Percentiles rank a stretch among this genome's conserved stretches.
Evolutionary conservation across 2,329 filamentous ascomycete genomes (phyloP).

Genomic region (Pseudodiploospora longispora): DNA sequence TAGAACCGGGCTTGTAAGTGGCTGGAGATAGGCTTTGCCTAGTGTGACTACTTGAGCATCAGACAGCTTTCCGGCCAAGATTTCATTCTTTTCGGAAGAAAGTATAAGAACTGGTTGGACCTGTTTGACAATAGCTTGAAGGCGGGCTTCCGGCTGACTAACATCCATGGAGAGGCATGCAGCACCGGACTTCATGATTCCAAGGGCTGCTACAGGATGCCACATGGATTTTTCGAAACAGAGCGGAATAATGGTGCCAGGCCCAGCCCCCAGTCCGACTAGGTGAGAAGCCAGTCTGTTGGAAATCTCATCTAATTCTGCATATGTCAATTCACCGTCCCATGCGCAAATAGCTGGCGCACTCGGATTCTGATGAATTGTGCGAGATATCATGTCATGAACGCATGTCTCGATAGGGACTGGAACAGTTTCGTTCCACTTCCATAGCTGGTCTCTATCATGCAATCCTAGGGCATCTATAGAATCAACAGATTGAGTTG

Average conservation of each 20-base stretch:
- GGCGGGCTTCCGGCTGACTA: slow-evolving; percentile 11
- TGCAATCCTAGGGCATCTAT: slow-evolving; percentile 7
- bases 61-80: slow-evolving; percentile 5
- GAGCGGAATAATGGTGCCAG: slow-evolving; percentile 16
- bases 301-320: slow-evolving; percentile 21
- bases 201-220: slow-evolving; percentile 15
- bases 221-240: slow-evolving; percentile 19
- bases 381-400: slow-evolving; percentile 10
- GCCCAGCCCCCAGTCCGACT: slow-evolving; percentile 15
- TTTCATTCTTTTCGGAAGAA: slow-evolving; percentile 8
- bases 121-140: slow-evolving; percentile 11
- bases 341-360: slow-evolving; percentile 16
- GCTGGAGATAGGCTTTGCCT: background rate
- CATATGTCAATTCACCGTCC: slow-evolving; percentile 30
- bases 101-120: slow-evolving; percentile 13
- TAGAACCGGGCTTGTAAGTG: background rate
- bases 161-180: slow-evolving; percentile 20
- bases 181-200: slow-evolving; percentile 16
- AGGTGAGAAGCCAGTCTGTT: slow-evolving; percentile 9
- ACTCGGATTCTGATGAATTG: slow-evolving; percentile 9
- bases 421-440: slow-evolving; percentile 11
- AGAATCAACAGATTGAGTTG: slow-evolving; percentile 1
- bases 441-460: slow-evolving; percentile 14
- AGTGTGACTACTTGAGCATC: slow-evolving; percentile 1
- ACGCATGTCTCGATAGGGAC: slow-evolving; percentile 11